Evolutionary conservation across 2,329 filamentous ascomycete genomes (phyloP).

Genomic region (Simplicillium aogashimaense): DNA sequence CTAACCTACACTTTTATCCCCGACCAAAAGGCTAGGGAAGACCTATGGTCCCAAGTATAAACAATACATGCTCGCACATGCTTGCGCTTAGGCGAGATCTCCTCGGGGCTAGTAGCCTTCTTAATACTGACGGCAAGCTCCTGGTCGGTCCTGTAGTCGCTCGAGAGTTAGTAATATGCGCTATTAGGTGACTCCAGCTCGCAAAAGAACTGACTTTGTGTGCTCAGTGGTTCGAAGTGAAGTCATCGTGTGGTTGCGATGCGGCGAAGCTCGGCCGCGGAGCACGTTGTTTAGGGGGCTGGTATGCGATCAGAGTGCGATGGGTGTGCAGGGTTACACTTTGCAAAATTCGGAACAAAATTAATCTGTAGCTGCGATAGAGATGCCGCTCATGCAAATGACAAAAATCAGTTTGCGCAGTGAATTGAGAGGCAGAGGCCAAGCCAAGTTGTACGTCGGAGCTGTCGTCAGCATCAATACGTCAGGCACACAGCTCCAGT

Average conservation of each 20-base stretch:
- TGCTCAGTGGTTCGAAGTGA: conserved; percentile 7
- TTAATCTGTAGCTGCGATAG: background rate
- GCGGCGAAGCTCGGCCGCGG: conserved; percentile 3
- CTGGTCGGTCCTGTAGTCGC: conserved; percentile 47
- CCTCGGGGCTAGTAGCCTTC: conserved; percentile 59
- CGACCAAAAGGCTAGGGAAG: conserved; percentile 87
- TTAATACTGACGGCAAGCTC: conserved; percentile 62
- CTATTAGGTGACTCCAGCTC: background rate
- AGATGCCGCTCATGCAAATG: background rate
- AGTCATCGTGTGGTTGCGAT: conserved; percentile 3
- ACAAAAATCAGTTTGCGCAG: too few species aligned
- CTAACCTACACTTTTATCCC: conserved; percentile 89
- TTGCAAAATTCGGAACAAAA: background rate
- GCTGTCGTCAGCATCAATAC: conserved; percentile 9
- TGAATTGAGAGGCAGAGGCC: conserved; percentile 1
- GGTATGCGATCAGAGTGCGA: background rate
- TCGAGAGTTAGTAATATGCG: background rate
- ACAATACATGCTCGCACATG: conserved; percentile 98
- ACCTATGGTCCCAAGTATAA: conserved; percentile 99
- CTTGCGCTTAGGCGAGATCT: conserved; percentile 66
- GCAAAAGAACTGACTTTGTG: conserved; percentile 4
- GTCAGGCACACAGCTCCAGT: conserved; percentile 4
- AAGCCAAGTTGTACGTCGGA: conserved; percentile 4
- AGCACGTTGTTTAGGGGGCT: conserved; percentile 4
- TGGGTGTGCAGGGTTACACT: background rate